Evolutionary conservation across 1,139 yeast species (phyloP).

Genomic region (Candida sp.): DNA sequence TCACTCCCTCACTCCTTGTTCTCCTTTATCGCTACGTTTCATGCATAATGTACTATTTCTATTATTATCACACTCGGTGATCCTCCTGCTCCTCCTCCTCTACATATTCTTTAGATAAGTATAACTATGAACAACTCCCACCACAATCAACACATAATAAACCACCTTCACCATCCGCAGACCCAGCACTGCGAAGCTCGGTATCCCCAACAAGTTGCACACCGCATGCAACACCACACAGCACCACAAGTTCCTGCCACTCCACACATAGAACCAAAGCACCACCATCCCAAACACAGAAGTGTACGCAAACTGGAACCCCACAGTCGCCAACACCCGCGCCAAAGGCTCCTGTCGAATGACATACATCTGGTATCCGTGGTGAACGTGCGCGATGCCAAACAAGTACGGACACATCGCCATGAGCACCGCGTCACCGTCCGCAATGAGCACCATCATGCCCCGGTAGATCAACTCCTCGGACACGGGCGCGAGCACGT

Average conservation of each 20-base stretch:
- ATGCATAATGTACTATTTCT: background rate
- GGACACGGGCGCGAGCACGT: constrained; percentile 80
- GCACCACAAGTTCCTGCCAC: constrained; percentile 61
- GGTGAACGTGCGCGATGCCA: constrained; percentile 94
- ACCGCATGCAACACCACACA: constrained; percentile 67
- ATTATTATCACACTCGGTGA: background rate
- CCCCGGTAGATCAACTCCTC: constrained; percentile 88
- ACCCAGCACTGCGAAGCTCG: constrained; percentile 35
- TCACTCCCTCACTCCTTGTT: background rate
- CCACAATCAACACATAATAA: constrained; percentile 46
- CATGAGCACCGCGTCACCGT: constrained; percentile 28
- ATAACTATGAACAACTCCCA: constrained; percentile 32
- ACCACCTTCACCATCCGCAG: constrained; percentile 17
- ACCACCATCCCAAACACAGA: constrained; percentile 81
- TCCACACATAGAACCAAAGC: constrained; percentile 53
- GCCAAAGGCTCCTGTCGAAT: constrained; percentile 22
- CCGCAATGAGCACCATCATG: constrained; percentile 38
- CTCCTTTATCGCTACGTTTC: background rate
- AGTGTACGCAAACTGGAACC: constrained; percentile 75
- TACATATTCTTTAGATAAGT: constrained; percentile 2
- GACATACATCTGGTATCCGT: constrained; percentile 61
- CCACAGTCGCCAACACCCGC: constrained; percentile 42
- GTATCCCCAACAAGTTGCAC: constrained; percentile 86
- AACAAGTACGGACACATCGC: constrained; percentile 70
- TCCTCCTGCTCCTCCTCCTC: background rate